Base-by-base conservation (phyloP, 495 filamentous ascomycete species). In the Daldinia childiae region DNA sequence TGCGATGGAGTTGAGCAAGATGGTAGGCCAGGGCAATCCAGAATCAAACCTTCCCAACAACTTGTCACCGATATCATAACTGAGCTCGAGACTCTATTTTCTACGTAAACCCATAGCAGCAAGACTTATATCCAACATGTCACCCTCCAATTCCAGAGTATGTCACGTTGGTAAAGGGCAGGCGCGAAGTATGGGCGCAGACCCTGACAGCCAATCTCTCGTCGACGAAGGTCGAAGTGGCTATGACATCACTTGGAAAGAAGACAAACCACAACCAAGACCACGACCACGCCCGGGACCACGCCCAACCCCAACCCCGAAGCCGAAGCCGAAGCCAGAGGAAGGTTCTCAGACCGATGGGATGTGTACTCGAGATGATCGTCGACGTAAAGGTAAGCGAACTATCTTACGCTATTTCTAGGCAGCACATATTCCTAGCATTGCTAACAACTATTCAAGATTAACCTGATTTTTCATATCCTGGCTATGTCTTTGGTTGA, bases 191-290 rank as follows among this genome's bases (percentile, higher is more conserved):
- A 24, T 39, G 30, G 21, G 38, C 17, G 15, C 56, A 12, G 19
- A 58, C 0, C 56, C 19, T 32, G n/a, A 26, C 2, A 27, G 1
- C 17, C n/a, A 24, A 8, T 34, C 19, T 26, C 21, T 11, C n/a
- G 19, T 6, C 27, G 39, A 66, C 24, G 4, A 62, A 24, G 29
- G 55, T 29, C 68, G 62, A 29, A 71, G 68, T 27, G 68, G 68
- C n/a, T 66, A 71, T 17, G 68, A 71, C 8, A 66, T 29, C 14
- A 60, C 43, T 26, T 26, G 55, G 41, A n/a, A 45, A 19, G 9
- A 48, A 12, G 8, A 4, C 7, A 8, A 3, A 2, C 41, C 41
- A 17, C 41, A 7, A 12, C 41, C 41, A 17, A 9, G 6, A 19
- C 43, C 43, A 4, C 12, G 34, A 0, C 41, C 41, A 17, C 41